Conservation (phyloP, 495 filamentous ascomycete species). For the Oleoguttula mirabilis region DNA sequence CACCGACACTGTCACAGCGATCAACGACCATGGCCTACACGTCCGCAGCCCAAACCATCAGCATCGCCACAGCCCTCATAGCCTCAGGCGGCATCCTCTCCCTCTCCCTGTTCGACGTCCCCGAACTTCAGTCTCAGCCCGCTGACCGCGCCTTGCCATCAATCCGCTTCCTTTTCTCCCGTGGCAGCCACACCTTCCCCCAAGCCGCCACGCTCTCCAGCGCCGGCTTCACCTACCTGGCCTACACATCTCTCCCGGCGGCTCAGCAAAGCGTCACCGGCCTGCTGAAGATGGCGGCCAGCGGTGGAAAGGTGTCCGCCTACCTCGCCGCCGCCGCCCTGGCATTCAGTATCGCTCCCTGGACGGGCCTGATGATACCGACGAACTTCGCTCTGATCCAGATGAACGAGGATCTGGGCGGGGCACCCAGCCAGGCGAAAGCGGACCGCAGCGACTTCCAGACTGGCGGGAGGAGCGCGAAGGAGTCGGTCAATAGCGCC, state of each 20-base stretch:
- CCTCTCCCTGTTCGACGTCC: conserved; percentile 13
- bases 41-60: conserved; percentile 3
- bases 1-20: no score
- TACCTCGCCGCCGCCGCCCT: conserved; percentile 10
- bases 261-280: not conserved
- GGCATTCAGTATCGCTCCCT: conserved; percentile 10
- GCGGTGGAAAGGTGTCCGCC: not conserved
- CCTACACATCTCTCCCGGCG: not conserved
- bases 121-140: conserved; percentile 10
- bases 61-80: conserved; percentile 10
- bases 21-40: not conserved
- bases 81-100: conserved; percentile 9
- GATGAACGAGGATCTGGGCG: conserved; percentile 12
- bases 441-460: conserved; percentile 1
- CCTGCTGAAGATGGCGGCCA: not conserved
- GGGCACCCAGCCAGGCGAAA: conserved; percentile 1
- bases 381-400: conserved; percentile 17
- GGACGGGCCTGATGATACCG: conserved; percentile 11
- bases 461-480: not conserved
- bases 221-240: conserved; percentile 16
- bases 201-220: conserved; percentile 3
- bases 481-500: conserved; percentile 6
- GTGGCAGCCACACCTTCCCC: conserved; percentile 16
- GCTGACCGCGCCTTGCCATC: conserved; percentile 4
- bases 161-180: conserved; percentile 14